Evolutionary conservation across 2,329 filamentous ascomycete genomes (phyloP), one percentile per base, ranked within the genome.

Genomic region (Corynespora cassiicola): DNA sequence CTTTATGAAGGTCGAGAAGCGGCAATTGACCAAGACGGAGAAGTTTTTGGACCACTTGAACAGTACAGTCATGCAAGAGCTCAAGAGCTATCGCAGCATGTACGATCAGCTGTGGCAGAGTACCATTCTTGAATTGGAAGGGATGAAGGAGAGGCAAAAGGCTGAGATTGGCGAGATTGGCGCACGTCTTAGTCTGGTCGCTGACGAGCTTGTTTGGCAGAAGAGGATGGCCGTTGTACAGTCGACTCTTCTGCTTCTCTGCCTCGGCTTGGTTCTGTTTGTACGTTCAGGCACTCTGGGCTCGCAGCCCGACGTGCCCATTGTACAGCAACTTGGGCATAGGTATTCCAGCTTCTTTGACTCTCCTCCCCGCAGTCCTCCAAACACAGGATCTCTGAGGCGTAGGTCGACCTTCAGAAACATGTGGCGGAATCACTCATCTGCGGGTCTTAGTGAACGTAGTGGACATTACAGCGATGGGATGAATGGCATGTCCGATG

Each of bases 41-140:
- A 76, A 78, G 2, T 96, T 96, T 60, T 77, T 97, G 10, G 83
- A 90, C 44, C 82, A 83, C 23, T 77, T 99, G n/a, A 99, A 99
- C 66, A 78, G 76, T 30, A 96, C 91, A 0, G 90, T 97, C 1
- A 78, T 95, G 24, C 78, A 81, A 11, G 94, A 99, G 66, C 45
- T 66, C n/a, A 63, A 63, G 42, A 54, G 53, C 17, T 66, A 66
- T 32, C 82, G 89, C 35, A 82, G 85, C 42, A 88, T 96, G 65
- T 97, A 97, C 66, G 92, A 97, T 62, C 89, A 96, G 61, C 84
- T 97, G 9, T 97, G 92, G 91, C 91, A 96, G 68, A 92, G 88
- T 14, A 96, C 95, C 8, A 86, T 96, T 15, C 85, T 96, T 38
- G 91, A 95, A 19, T 81, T 97, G 10, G 90, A 96, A 64, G 85